Conservation (phyloP, 306 rosid genomes). For the Vachellia collinsii region DNA sequence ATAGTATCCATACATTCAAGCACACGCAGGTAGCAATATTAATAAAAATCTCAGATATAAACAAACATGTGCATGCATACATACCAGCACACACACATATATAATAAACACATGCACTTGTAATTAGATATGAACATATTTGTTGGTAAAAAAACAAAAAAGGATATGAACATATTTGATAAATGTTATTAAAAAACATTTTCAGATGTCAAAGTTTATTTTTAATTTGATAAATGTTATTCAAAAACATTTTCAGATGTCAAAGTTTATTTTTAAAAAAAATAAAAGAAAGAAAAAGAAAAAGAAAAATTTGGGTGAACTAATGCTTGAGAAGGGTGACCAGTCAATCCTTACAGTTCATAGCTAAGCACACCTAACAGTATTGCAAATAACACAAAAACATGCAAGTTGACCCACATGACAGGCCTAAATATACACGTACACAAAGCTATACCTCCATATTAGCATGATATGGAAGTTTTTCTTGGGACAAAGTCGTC, state of each 20-base stretch:
- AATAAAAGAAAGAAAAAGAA: too few species aligned
- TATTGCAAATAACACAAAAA: not conserved
- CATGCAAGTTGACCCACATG: not conserved
- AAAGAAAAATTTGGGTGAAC: not conserved
- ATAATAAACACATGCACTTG: not conserved
- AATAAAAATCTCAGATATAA: not conserved
- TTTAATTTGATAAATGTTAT: not conserved
- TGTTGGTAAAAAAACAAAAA: too few species aligned
- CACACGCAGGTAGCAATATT: not conserved
- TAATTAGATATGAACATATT: not conserved
- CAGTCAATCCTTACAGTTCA: not conserved
- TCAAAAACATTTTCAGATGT: not conserved
- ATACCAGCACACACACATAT: not conserved
- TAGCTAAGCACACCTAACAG: not conserved
- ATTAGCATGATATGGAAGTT: constrained; percentile 72
- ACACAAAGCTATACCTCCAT: constrained; percentile 52
- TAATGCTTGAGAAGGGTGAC: not conserved
- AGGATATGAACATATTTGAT: too few species aligned
- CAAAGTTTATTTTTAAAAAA: not conserved
- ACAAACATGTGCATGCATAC: not conserved
- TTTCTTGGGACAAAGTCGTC: constrained; percentile 72
- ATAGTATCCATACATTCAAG: not conserved
- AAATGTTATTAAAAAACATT: not conserved
- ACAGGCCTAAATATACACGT: not conserved
- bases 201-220: not conserved